phyloP scores from a whole-genome alignment of 192 early-diverging fungal species.

The Backusella morwellensis region DNA sequence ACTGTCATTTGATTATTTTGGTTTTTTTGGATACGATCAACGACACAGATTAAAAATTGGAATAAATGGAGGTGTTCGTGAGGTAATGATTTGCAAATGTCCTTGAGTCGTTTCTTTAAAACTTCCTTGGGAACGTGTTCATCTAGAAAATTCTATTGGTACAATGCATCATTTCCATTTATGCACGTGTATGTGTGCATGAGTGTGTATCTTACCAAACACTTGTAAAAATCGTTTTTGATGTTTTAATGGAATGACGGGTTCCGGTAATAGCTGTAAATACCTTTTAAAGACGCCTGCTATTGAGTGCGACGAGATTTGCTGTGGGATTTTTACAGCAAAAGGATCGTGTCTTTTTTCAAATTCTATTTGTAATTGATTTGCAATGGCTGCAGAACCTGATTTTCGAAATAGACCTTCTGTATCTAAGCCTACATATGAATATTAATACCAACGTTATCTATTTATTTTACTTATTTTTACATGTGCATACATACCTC shows the following conservation, averaged over 20 bases:
- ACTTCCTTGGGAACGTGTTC: not conserved
- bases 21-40: not conserved
- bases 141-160: not conserved
- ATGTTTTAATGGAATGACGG: not conserved
- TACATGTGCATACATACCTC: not conserved
- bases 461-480: not conserved
- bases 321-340: not conserved
- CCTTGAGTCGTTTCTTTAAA: not conserved
- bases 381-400: not conserved
- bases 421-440: not conserved
- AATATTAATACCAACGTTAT: not conserved
- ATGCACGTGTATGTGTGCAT: not conserved
- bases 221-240: not conserved
- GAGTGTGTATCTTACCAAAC: not conserved
- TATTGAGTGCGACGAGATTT: not conserved
- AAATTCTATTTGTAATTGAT: constrained; percentile 8
- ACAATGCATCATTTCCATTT: not conserved
- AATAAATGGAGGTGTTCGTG: constrained; percentile 13
- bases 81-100: not conserved
- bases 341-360: not conserved
- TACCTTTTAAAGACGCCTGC: constrained; percentile 7
- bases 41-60: not conserved
- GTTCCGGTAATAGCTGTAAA: constrained; percentile 8
- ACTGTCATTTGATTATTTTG: constrained; percentile 12
- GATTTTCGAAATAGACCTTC: constrained; percentile 17